These are phyloP conservation scores for Leccinum subgranulosum DNA, from an alignment of 768 basidiomycete species.

Conservation along the genomic window DNA sequence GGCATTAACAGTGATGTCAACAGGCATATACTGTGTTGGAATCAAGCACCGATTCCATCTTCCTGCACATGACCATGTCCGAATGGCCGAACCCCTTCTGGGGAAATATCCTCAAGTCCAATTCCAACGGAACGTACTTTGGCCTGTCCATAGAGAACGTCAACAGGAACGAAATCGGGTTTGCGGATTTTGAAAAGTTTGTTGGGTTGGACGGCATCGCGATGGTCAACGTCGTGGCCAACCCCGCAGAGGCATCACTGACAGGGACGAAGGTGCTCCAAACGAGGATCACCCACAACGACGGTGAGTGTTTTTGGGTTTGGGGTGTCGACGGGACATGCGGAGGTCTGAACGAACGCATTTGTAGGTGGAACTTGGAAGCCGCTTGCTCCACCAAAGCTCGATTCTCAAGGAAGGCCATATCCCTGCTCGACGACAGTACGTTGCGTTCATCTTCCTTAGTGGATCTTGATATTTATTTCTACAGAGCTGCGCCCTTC, in stretches of 20 bases:
- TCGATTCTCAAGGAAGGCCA: constrained; percentile 68
- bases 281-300: constrained; percentile 92
- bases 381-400: constrained; percentile 65
- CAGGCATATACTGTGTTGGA: constrained; percentile 94
- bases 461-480: background rate
- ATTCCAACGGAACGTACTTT: constrained; percentile 98
- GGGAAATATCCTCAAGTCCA: constrained; percentile 93
- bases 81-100: constrained; percentile 69
- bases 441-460: constrained; percentile 11
- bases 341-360: background rate
- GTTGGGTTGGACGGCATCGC: constrained; percentile 95
- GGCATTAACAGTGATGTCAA: background rate
- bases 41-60: constrained; percentile 88
- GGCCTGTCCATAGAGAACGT: constrained; percentile 82
- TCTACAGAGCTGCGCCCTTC: constrained; percentile 73
- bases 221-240: constrained; percentile 84
- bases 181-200: constrained; percentile 98
- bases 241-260: constrained; percentile 70
- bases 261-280: constrained; percentile 74
- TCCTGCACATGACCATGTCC: constrained; percentile 94
- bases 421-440: constrained; percentile 76
- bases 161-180: constrained; percentile 85
- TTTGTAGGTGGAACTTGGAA: constrained; percentile 81
- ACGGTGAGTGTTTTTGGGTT: constrained; percentile 52
- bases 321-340: background rate